These are phyloP conservation scores for Aquilaria malaccensis DNA, from an alignment of 345 rosid genomes.

Conservation along the genomic window DNA sequence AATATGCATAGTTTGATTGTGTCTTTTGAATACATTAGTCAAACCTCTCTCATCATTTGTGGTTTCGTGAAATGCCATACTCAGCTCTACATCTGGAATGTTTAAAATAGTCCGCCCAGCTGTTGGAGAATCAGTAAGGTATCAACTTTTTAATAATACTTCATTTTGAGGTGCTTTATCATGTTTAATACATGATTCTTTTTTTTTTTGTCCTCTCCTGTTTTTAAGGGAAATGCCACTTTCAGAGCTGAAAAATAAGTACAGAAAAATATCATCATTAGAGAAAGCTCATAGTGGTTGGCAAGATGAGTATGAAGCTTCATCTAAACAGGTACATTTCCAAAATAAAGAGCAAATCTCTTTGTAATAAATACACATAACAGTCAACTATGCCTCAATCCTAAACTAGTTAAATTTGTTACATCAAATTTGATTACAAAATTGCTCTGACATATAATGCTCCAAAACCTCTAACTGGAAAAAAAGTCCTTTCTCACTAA, in stretches of 20 bases:
- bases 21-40: neutral
- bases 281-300: constrained; percentile 80
- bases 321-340: constrained; percentile 78
- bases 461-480: too few species aligned
- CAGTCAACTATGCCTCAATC: too few species aligned
- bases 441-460: too few species aligned
- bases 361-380: too few species aligned
- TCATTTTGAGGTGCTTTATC: constrained; percentile 8
- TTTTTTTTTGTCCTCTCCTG: neutral
- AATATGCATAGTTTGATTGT: neutral
- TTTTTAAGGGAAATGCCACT: constrained; percentile 78
- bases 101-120: constrained; percentile 90
- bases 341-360: neutral
- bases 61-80: neutral
- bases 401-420: too few species aligned
- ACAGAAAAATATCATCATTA: constrained; percentile 57
- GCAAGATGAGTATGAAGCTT: constrained; percentile 94
- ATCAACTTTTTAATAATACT: constrained; percentile 14
- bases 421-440: too few species aligned
- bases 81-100: constrained; percentile 73
- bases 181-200: constrained; percentile 5
- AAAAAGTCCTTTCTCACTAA: too few species aligned
- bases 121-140: constrained; percentile 95
- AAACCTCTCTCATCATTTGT: neutral
- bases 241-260: constrained; percentile 73